phyloP scores from a whole-genome alignment of 1,284 basidiomycete genomes.

The Cryptococcus sp. region DNA sequence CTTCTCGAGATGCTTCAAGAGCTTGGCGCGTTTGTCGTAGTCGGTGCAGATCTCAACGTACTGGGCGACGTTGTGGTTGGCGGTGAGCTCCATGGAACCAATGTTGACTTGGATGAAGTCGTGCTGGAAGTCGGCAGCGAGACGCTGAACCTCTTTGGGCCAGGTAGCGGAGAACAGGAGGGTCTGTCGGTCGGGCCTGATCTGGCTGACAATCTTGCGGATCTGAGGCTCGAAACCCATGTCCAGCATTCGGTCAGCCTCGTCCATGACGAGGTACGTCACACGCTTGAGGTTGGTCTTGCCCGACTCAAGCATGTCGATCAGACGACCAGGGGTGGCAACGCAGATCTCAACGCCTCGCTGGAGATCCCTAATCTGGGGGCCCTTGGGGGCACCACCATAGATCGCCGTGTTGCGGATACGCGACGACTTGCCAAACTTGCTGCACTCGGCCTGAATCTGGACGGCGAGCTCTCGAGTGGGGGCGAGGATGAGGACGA shows the following conservation, averaged over 20 bases:
- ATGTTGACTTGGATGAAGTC: slow-evolving; percentile 99
- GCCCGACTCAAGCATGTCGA: slow-evolving; percentile 93
- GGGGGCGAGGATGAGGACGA: slow-evolving; percentile 92
- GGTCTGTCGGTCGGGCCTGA: slow-evolving; percentile 92
- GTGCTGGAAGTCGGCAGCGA: slow-evolving; percentile 92
- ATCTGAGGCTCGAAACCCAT: slow-evolving; percentile 96
- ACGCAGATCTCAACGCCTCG: slow-evolving; percentile 96
- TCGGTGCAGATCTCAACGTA: slow-evolving; percentile 95
- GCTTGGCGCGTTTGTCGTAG: slow-evolving; percentile 93
- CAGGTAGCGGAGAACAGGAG: slow-evolving; percentile 98
- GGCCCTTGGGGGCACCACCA: slow-evolving; percentile 97
- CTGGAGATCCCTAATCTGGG: slow-evolving; percentile 94
- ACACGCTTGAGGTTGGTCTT: slow-evolving; percentile 95
- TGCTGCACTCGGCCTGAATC: slow-evolving; percentile 97
- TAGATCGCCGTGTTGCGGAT: slow-evolving; percentile 99
- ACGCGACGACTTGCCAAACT: slow-evolving; percentile 94
- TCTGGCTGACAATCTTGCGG: slow-evolving; percentile 94
- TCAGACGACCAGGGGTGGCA: slow-evolving; percentile 90
- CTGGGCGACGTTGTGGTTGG: slow-evolving; percentile 97
- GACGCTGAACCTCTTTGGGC: slow-evolving; percentile 98
- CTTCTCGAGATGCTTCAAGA: slow-evolving; percentile 95
- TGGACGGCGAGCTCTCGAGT: slow-evolving; percentile 98
- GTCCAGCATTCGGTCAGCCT: slow-evolving; percentile 69
- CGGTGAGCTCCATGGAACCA: slow-evolving; percentile 95
- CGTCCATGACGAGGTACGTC: slow-evolving; percentile 98